Percentiles rank a stretch among this genome's conserved stretches.
phyloP scores from a whole-genome alignment of 2,329 filamentous ascomycete species.

The Calonectria pauciramosa region DNA sequence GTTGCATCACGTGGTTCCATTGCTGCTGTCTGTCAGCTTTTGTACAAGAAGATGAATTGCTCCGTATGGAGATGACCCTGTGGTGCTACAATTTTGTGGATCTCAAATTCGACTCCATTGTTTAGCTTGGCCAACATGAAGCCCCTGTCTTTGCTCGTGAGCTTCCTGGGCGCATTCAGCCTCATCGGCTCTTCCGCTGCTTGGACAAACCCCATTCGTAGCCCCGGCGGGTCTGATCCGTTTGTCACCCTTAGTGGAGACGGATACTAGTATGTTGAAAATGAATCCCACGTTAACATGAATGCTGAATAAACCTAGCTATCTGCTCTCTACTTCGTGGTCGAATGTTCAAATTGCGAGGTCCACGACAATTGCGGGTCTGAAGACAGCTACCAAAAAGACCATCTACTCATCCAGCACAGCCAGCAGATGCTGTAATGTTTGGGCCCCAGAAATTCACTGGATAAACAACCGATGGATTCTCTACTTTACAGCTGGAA shows the following conservation, averaged over 20 bases:
- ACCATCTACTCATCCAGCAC: constrained; percentile 5
- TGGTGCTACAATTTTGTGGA: background rate
- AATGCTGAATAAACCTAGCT: background rate
- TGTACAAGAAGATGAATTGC: background rate
- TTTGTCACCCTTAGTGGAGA: background rate
- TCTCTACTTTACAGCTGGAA: background rate
- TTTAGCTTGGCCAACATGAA: background rate
- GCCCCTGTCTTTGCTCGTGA: background rate
- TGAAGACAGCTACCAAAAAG: constrained; percentile 3
- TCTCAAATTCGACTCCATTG: background rate
- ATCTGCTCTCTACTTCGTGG: constrained; percentile 2
- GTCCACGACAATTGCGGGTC: background rate
- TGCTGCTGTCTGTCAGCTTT: background rate
- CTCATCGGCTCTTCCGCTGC: background rate
- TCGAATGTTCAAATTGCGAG: constrained; percentile 1
- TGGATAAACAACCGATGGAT: constrained; percentile 1
- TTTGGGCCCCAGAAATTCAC: constrained; percentile 8
- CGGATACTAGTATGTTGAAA: background rate
- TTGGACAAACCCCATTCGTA: constrained; percentile 3
- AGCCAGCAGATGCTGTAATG: constrained; percentile 9
- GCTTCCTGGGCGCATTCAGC: background rate
- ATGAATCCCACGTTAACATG: background rate
- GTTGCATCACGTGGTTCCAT: background rate
- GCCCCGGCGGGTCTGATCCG: background rate
- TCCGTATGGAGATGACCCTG: background rate